A percentile compares a stretch with the other conserved stretches of the same genome.
Evolutionary conservation across 164 flowering plant species (phyloP).

Genomic region (Brasenia schreberi): DNA sequence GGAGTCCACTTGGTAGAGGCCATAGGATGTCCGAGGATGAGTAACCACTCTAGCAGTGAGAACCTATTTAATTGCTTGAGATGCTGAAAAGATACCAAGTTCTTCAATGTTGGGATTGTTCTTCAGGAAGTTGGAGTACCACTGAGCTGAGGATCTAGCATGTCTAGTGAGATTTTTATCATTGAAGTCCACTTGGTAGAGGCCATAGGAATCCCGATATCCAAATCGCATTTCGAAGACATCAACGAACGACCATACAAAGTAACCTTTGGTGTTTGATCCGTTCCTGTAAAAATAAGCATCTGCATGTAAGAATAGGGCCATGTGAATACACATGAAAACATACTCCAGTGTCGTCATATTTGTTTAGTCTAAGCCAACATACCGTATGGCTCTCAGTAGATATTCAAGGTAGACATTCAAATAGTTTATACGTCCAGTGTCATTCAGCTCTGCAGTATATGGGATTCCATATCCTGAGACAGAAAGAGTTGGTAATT

Average conservation of each 20-base stretch:
- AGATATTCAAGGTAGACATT: background rate
- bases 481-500: background rate
- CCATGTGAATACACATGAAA: background rate
- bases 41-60: background rate
- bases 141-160: constrained; percentile 3
- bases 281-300: constrained; percentile 2
- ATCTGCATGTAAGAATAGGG: background rate
- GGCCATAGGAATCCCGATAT: background rate
- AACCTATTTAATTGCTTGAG: background rate
- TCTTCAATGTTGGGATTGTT: background rate
- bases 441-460: background rate
- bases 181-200: constrained; percentile 4
- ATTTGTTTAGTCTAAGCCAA: background rate
- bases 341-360: background rate
- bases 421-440: background rate
- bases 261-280: constrained; percentile 4
- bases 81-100: background rate
- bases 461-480: background rate
- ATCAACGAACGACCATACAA: constrained; percentile 5
- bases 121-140: constrained; percentile 8
- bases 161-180: background rate
- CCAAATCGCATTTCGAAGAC: constrained; percentile 2
- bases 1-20: too few relatives aligned
- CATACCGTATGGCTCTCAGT: background rate
- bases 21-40: too few relatives aligned